Evolutionary conservation across 1,284 basidiomycete species (phyloP).

Genomic region (Pseudozyma pruni): DNA sequence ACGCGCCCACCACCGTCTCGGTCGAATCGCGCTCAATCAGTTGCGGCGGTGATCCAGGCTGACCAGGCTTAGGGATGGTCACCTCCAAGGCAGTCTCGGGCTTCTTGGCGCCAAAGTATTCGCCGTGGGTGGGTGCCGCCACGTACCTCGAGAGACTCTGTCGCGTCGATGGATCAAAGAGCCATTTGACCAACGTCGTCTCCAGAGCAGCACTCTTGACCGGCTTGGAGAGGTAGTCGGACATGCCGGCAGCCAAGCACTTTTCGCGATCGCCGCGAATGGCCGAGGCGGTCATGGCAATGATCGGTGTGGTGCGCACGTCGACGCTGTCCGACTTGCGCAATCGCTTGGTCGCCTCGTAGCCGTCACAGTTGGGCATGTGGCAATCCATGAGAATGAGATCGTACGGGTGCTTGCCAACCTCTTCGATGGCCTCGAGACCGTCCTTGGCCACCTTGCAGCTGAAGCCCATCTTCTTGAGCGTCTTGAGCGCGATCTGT

Average conservation of each 20-base stretch:
- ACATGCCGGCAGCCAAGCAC: conserved; percentile 61
- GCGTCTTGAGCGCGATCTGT: conserved; percentile 61
- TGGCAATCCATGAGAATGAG: conserved; percentile 56
- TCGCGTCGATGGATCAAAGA: conserved; percentile 57
- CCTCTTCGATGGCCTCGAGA: conserved; percentile 55
- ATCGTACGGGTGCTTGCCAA: conserved; percentile 56
- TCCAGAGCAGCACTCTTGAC: conserved; percentile 61
- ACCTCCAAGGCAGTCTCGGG: conserved; percentile 27
- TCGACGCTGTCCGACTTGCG: conserved; percentile 56
- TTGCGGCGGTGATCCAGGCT: conserved; percentile 29
- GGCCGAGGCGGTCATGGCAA: conserved; percentile 63
- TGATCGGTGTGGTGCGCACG: conserved; percentile 57
- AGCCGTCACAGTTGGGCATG: conserved; percentile 64
- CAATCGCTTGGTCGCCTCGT: conserved; percentile 58
- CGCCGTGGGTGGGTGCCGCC: conserved; percentile 33
- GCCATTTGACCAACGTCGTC: conserved; percentile 57
- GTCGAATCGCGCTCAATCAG: conserved; percentile 49
- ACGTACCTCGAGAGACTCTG: conserved; percentile 53
- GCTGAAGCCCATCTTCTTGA: conserved; percentile 65
- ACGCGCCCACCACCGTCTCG: conserved; percentile 46
- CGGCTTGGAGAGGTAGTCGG: conserved; percentile 63
- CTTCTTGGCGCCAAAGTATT: conserved; percentile 42
- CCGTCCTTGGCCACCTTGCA: conserved; percentile 63
- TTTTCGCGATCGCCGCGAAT: conserved; percentile 64
- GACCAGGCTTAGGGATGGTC: conserved; percentile 16